Evolutionary conservation across 2,329 filamentous ascomycete species (phyloP), one percentile per base, ranked within the genome.

Genomic region (Sporothrix sp.): DNA sequence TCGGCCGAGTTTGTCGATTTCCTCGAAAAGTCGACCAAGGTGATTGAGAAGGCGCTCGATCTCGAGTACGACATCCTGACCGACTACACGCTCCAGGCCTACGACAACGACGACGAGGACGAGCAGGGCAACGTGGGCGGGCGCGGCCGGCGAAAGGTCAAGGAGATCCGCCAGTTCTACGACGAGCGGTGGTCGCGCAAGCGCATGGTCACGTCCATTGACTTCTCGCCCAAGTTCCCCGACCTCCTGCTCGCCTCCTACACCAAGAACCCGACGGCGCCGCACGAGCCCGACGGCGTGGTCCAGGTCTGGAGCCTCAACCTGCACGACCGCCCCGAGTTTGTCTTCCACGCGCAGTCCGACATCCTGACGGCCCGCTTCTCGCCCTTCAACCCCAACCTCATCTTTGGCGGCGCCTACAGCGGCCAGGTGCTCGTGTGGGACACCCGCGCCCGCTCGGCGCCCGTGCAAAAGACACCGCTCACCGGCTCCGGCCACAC

Each of bases 291-390:
- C 10, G 87, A 94, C 62, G 93, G 93, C 23, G 76, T 98, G 38
- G 84, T 98, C 28, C 90, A 96, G 65, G 84, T 98, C 30, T 98
- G 94, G 94, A 98, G 96, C 63, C 77, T 89, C 62, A 90, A 97
- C 66, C 83, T 97, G 65, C 90, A 94, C 60, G 87, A 93, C 59
- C 82, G 93, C 27, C 89, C 93, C 1, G 93, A 98, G 72, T 97
- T 95, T 67, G 84, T 95, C 52, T 96, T 98, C 66, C 90, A 95
- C 61, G 90, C 91, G 9, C 91, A 94, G 54, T 96, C 90, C 39
- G 93, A 98, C 67, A 88, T 98, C 48, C 76, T 98, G 13, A 87
- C 90, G 0, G 93, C 93, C 57, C 94, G 93, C 58, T 98, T 98
- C 69, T 97, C 93, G n/a, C 93, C 93, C 0, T 96, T 96, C 64